Evolutionary conservation across 257 asterid genomes (phyloP), one percentile per base, ranked within the genome.

Genomic region (Plantago elongata): DNA sequence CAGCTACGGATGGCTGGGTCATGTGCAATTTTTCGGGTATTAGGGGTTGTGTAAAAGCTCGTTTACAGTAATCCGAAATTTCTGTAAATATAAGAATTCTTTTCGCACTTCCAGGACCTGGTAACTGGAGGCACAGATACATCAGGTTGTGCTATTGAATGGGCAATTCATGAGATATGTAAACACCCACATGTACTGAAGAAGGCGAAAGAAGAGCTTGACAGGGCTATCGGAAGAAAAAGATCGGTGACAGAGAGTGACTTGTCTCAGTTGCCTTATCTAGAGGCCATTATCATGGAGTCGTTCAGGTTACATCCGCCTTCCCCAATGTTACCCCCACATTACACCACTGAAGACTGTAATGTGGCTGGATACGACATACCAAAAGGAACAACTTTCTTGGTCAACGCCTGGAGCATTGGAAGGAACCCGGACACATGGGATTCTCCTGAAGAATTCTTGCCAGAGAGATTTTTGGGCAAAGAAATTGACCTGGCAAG

Each of bases 231-330:
- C 11, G 72, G 72, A 34, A 60, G 64, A 38, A 62, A 46, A 3
- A 66, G 67, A 61, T 66, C 72, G 65, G 72, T 72, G 7, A 72
- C 66, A 61, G 72, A 72, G 56, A 45, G 47, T 1, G 77, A 72
- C 62, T 61, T 62, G 11, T 48, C 65, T 1, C 54, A 22, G 9
- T 40, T 58, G 11, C 63, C 63, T 14, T 58, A 40, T 27, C 3
- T 58, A 42, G 69, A 72, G 4, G 60, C 76, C 11, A 60, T 72
- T 18, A 65, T 72, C 34, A 66, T 45, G 38, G 76, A 72, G 43
- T 34, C 76, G 34, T 4, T 66, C 9, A 54, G 76, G 44, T 66
- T 72, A 48, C 76, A 60, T 54, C 76, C 76, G 18, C 54, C 48
- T 5, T 29, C 50, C 4, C 54, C 76, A 40, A 3, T 72, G 9